Evolutionary conservation across 148 eudicot genomes (phyloP).

Genomic region (Rhododendron kiyosumense): DNA sequence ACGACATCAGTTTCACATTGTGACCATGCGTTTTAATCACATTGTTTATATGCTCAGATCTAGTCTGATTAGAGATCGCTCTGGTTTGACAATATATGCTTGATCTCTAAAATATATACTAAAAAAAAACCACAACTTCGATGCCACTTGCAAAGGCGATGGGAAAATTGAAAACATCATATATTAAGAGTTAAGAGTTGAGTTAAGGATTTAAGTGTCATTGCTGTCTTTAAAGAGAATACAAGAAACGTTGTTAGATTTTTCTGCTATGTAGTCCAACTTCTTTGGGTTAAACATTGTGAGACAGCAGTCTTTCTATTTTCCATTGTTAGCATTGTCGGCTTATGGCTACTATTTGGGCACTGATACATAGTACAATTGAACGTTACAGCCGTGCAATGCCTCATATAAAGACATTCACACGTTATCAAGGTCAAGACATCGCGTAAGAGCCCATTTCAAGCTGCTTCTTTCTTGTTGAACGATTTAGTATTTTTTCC

Average conservation of each 20-base stretch:
- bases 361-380: conserved; percentile 10
- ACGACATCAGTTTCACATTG: not conserved
- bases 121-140: not conserved
- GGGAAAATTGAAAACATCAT: not conserved
- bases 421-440: conserved; percentile 83
- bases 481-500: not conserved
- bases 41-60: not conserved
- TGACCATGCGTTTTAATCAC: not conserved
- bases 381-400: conserved; percentile 72
- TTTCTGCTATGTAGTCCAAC: not conserved
- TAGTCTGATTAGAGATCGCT: not conserved
- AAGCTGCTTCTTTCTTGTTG: not conserved
- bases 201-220: not conserved
- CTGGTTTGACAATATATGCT: not conserved
- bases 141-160: not conserved
- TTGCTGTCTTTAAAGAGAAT: not conserved
- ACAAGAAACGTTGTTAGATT: not conserved
- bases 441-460: conserved; percentile 62
- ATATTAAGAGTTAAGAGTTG: not conserved
- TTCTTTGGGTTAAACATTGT: not conserved
- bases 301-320: not conserved
- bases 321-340: not conserved
- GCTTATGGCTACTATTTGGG: not conserved
- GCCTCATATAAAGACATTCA: conserved; percentile 95
- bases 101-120: not conserved